Evolutionary conservation across 2,329 filamentous ascomycete species (phyloP).

Genomic region (Talaromyces sp.): DNA sequence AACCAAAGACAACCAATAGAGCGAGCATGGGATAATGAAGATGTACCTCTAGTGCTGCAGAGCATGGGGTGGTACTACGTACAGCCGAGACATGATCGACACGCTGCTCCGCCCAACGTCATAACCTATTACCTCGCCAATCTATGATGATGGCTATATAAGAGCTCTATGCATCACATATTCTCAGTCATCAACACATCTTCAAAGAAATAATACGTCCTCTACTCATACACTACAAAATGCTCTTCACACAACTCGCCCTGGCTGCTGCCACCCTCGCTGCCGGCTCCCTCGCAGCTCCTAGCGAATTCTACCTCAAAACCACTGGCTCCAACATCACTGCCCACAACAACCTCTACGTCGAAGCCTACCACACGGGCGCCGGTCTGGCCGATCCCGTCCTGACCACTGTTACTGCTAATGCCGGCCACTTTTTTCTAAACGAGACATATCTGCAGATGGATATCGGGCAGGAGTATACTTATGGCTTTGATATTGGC

Average conservation of each 20-base stretch:
- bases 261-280: constrained; percentile 28
- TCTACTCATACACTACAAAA: background rate
- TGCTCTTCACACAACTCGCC: constrained; percentile 15
- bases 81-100: constrained; percentile 10
- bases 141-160: background rate
- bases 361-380: constrained; percentile 40
- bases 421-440: constrained; percentile 29
- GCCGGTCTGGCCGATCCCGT: constrained; percentile 41
- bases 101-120: constrained; percentile 4
- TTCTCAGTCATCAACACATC: background rate
- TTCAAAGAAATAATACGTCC: background rate
- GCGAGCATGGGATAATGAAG: background rate
- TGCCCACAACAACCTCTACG: constrained; percentile 35
- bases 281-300: constrained; percentile 27
- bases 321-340: constrained; percentile 27
- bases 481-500: constrained; percentile 32
- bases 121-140: background rate
- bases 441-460: constrained; percentile 34
- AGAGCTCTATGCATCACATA: background rate
- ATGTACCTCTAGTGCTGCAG: background rate
- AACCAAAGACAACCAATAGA: background rate
- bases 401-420: constrained; percentile 24
- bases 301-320: constrained; percentile 34
- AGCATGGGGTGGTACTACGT: background rate
- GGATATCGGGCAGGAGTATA: constrained; percentile 27